These are phyloP conservation scores for Pharnaceum exiguum DNA, from an alignment of 148 eudicot genomes.

Conservation along the genomic window DNA sequence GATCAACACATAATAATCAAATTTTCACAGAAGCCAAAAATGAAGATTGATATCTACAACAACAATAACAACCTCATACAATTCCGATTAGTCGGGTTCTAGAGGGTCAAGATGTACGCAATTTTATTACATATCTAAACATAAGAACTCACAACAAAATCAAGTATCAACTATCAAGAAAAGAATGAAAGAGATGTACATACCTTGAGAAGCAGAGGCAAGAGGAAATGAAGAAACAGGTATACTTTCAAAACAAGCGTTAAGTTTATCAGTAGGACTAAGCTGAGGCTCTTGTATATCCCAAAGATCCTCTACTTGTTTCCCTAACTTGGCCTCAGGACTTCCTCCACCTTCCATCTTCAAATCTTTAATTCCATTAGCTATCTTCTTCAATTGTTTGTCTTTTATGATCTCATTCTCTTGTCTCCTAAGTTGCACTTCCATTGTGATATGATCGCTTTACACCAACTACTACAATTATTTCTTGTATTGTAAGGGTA, in stretches of 20 bases:
- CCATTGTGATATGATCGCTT: slow-evolving; percentile 8
- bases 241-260: slow-evolving; percentile 85
- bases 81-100: too few species aligned
- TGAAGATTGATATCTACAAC: too few species aligned
- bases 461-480: too few species aligned
- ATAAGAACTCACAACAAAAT: not conserved
- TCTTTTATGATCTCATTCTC: slow-evolving; percentile 7
- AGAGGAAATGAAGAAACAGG: slow-evolving; percentile 77
- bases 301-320: slow-evolving; percentile 85
- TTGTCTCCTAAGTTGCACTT: slow-evolving; percentile 14
- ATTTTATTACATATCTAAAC: too few species aligned
- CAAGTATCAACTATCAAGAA: not conserved
- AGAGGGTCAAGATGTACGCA: too few species aligned
- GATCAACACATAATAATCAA: too few species aligned
- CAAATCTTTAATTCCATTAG: slow-evolving; percentile 14
- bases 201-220: slow-evolving; percentile 64
- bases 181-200: not conserved
- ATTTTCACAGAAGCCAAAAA: too few species aligned
- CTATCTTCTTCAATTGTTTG: slow-evolving; percentile 19
- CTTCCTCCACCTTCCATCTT: slow-evolving; percentile 30
- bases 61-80: too few species aligned
- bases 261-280: slow-evolving; percentile 82
- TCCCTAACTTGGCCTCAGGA: slow-evolving; percentile 81
- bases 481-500: too few species aligned
- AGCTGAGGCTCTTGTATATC: slow-evolving; percentile 61